These are phyloP conservation scores for Pseudoturritis turrita DNA, from an alignment of 345 rosid genomes.

Conservation along the genomic window DNA sequence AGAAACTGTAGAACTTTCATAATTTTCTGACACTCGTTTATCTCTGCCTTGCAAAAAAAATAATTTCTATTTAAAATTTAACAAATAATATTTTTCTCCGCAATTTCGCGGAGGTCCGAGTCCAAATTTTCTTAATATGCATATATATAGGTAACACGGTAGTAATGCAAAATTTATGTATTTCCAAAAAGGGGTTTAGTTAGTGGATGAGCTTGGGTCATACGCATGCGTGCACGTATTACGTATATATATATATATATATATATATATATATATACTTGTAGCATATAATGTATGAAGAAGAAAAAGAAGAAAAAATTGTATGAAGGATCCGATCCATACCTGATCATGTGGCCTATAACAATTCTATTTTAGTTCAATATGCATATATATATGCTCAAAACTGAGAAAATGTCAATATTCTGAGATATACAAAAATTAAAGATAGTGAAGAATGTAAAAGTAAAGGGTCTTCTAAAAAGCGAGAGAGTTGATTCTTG, in stretches of 20 bases:
- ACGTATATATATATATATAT: too few species aligned
- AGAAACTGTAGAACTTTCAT: too few species aligned
- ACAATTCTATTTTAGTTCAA: background rate
- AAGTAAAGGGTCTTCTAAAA: constrained; percentile 4
- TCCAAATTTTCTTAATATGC: too few species aligned
- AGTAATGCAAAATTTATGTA: background rate
- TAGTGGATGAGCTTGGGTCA: constrained; percentile 13
- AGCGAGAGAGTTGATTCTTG: constrained; percentile 26
- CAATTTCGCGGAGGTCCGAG: too few species aligned
- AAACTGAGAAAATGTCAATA: background rate
- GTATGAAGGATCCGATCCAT: constrained; percentile 1
- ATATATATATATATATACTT: too few species aligned
- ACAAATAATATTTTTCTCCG: too few species aligned
- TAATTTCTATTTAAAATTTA: too few species aligned
- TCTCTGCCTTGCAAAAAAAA: too few species aligned
- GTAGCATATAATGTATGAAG: constrained; percentile 2
- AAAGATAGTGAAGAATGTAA: constrained; percentile 2
- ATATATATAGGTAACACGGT: background rate
- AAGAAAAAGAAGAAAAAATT: background rate
- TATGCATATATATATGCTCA: background rate
- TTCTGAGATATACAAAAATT: background rate
- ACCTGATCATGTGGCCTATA: background rate
- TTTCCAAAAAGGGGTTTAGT: background rate
- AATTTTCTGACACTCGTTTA: too few species aligned
- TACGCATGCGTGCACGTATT: constrained; percentile 1